Conservation (phyloP, 305 asterid species). For the Coffea humblotiana region DNA sequence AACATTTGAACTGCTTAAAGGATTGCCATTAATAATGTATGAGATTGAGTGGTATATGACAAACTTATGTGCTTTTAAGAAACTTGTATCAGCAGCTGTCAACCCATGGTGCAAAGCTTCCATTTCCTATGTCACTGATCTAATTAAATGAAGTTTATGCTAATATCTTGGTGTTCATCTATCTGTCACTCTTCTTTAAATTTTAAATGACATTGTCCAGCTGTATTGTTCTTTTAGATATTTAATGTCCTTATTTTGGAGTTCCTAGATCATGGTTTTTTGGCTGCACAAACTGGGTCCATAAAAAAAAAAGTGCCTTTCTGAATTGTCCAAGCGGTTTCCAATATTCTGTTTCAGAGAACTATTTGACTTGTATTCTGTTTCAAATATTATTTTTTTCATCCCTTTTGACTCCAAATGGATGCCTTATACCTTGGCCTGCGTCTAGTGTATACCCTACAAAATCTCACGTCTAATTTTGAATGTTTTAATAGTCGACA, state of each 20-base stretch:
- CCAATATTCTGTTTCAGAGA: neutral
- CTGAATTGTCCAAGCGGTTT: neutral
- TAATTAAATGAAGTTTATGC: neutral
- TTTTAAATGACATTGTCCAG: neutral
- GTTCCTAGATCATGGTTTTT: neutral
- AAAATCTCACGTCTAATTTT: neutral
- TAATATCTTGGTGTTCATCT: neutral
- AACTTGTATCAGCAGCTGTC: neutral
- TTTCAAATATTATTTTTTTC: neutral
- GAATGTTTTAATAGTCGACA: neutral
- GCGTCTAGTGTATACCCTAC: neutral
- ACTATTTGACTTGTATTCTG: neutral
- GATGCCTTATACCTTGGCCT: neutral
- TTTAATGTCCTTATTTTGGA: neutral
- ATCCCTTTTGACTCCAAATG: neutral
- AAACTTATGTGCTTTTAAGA: neutral
- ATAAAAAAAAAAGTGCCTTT: neutral
- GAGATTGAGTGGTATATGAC: neutral
- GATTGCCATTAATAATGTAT: neutral
- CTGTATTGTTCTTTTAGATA: neutral
- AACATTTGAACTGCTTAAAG: neutral
- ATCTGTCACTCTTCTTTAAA: neutral
- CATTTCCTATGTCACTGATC: neutral
- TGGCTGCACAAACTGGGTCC: neutral
- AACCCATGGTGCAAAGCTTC: neutral